Evolutionary conservation across 2,329 filamentous ascomycete species (phyloP).

Genomic region (Aureobasidium namibiae): DNA sequence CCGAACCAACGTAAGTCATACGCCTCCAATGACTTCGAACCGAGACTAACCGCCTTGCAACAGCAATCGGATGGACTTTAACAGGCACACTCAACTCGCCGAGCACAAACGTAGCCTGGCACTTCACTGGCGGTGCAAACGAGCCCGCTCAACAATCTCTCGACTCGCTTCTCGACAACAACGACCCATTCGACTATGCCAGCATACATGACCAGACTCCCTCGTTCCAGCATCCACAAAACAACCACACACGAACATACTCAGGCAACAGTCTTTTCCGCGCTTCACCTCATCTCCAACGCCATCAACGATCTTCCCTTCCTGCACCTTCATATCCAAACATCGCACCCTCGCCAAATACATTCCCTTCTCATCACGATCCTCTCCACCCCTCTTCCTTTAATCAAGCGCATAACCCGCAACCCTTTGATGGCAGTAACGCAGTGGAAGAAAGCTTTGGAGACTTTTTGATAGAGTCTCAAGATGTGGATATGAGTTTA

Average conservation of each 20-base stretch:
- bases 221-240: neutral
- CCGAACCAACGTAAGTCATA: neutral
- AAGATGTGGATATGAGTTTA: slow-evolving; percentile 66
- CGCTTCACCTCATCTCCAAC: neutral
- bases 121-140: slow-evolving; percentile 55
- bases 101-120: slow-evolving; percentile 71
- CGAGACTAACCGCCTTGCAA: neutral
- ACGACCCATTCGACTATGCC: neutral
- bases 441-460: slow-evolving; percentile 26
- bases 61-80: slow-evolving; percentile 75
- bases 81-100: slow-evolving; percentile 81
- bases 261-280: slow-evolving; percentile 1
- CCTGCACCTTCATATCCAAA: neutral
- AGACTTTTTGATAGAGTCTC: slow-evolving; percentile 64
- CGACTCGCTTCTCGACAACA: slow-evolving; percentile 13
- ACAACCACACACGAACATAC: slow-evolving; percentile 6
- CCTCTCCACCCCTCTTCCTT: neutral
- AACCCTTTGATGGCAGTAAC: neutral
- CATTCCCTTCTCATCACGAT: neutral
- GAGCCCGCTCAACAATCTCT: slow-evolving; percentile 20
- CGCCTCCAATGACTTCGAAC: accelerated
- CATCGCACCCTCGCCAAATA: neutral
- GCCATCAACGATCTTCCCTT: neutral
- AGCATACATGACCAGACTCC: neutral
- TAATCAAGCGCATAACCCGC: neutral